Percentiles rank a stretch among this genome's conserved stretches.
Evolutionary conservation across 441 rosid species (phyloP).

Genomic region (Corymbia citriodora): DNA sequence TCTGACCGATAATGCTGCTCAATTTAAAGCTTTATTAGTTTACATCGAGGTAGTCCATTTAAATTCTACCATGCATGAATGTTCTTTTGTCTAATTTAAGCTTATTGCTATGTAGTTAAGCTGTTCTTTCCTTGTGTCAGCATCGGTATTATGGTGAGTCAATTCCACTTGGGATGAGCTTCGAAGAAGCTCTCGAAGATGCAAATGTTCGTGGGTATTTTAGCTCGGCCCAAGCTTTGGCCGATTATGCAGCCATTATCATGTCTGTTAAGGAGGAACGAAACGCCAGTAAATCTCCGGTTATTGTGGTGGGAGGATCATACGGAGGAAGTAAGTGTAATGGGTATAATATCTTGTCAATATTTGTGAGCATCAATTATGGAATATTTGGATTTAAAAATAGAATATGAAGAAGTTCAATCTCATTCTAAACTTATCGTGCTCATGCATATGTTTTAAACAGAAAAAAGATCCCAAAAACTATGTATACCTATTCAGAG

Average conservation of each 20-base stretch:
- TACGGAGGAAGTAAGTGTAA: constrained; percentile 32
- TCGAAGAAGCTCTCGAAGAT: constrained; percentile 16
- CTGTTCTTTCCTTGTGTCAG: background rate
- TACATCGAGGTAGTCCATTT: constrained; percentile 20
- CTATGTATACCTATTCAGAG: background rate
- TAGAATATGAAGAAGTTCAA: background rate
- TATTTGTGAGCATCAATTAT: background rate
- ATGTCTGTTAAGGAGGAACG: constrained; percentile 12
- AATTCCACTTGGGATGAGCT: constrained; percentile 25
- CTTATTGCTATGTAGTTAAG: background rate
- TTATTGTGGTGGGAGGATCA: constrained; percentile 32
- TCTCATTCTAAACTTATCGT: background rate
- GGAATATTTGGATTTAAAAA: background rate
- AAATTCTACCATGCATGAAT: background rate
- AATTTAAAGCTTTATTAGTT: constrained; percentile 23
- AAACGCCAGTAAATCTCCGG: constrained; percentile 17
- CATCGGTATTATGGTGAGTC: constrained; percentile 40
- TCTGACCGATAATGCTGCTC: constrained; percentile 22
- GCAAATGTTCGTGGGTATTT: constrained; percentile 27
- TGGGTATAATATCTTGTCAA: background rate
- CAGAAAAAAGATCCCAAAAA: background rate
- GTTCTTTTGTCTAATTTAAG: background rate
- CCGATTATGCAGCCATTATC: constrained; percentile 32
- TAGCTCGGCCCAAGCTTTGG: constrained; percentile 33
- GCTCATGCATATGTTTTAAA: background rate